phyloP scores from a whole-genome alignment of 768 basidiomycete genomes.

The Inosperma sp. region DNA sequence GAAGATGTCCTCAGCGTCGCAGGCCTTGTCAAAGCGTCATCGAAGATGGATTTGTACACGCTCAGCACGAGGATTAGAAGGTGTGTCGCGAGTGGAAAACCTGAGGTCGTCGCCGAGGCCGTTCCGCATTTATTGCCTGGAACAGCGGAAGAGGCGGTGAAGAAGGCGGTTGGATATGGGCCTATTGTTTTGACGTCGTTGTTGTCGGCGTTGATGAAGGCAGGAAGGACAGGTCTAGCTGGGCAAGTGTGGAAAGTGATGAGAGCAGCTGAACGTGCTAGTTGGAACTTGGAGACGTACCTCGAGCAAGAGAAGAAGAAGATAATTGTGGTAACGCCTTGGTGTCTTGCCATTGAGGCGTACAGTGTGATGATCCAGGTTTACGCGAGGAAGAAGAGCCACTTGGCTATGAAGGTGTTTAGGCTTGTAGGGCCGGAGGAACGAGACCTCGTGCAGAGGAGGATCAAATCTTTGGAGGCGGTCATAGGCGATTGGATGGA shows the following conservation, averaged over 20 bases:
- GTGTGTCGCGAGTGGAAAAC: slow-evolving; percentile 47
- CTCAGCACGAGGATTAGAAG: slow-evolving; percentile 50
- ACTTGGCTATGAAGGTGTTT: not conserved
- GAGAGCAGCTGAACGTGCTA: slow-evolving; percentile 51
- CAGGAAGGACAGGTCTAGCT: slow-evolving; percentile 48
- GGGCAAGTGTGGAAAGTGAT: slow-evolving; percentile 65
- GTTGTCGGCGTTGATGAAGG: slow-evolving; percentile 56
- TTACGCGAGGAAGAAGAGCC: slow-evolving; percentile 41
- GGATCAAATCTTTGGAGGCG: not conserved
- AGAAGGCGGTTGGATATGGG: slow-evolving; percentile 46
- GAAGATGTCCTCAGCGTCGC: too few relatives aligned
- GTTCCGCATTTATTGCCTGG: slow-evolving; percentile 59
- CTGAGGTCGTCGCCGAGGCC: slow-evolving; percentile 39
- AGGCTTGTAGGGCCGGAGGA: not conserved
- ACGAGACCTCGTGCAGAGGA: not conserved
- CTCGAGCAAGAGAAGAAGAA: slow-evolving; percentile 2
- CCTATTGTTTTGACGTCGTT: slow-evolving; percentile 57
- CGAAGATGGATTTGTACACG: too few relatives aligned
- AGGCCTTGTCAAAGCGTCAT: too few relatives aligned
- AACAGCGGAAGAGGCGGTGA: slow-evolving; percentile 19
- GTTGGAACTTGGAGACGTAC: slow-evolving; percentile 33
- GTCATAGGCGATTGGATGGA: not conserved
- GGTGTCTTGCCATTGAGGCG: slow-evolving; percentile 61
- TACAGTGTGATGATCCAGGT: slow-evolving; percentile 70
- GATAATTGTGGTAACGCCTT: slow-evolving; percentile 41